Percentiles rank a stretch among this genome's conserved stretches.
These are phyloP conservation scores for Globisporangium orthogonon DNA, from an alignment of 352 stramenopile genomes.

Conservation along the genomic window DNA sequence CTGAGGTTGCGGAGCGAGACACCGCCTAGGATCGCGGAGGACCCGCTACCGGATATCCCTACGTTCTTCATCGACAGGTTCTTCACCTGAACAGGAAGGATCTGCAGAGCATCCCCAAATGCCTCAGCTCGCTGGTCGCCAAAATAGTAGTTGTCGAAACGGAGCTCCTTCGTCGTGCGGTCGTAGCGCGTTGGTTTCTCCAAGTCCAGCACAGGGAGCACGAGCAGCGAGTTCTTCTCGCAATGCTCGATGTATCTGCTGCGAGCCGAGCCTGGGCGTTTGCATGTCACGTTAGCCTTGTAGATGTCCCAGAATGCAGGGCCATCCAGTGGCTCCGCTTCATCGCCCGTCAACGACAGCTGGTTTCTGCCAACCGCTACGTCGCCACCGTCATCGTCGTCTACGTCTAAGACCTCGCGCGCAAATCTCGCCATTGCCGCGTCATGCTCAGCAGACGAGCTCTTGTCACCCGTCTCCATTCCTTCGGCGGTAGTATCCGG, in stretches of 20 bases:
- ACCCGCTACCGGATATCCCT: slow-evolving; percentile 46
- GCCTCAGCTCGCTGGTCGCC: slow-evolving; percentile 58
- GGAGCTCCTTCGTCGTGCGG: slow-evolving; percentile 24
- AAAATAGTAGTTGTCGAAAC: slow-evolving; percentile 76
- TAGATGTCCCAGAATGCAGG: slow-evolving; percentile 57
- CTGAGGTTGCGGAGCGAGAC: slow-evolving; percentile 41
- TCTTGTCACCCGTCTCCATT: not conserved
- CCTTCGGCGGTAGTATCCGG: slow-evolving; percentile 1
- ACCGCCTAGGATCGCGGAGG: slow-evolving; percentile 49
- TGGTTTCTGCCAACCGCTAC: not conserved
- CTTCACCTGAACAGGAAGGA: slow-evolving; percentile 49
- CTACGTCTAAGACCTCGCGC: slow-evolving; percentile 35
- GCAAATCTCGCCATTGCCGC: slow-evolving; percentile 24
- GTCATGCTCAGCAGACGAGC: not conserved
- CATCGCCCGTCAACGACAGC: not conserved
- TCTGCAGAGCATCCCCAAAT: slow-evolving; percentile 46
- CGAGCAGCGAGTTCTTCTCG: slow-evolving; percentile 48
- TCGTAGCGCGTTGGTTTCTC: slow-evolving; percentile 43
- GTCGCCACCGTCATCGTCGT: slow-evolving; percentile 17
- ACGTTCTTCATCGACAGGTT: slow-evolving; percentile 70
- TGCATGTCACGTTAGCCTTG: slow-evolving; percentile 30
- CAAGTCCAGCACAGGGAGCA: slow-evolving; percentile 59
- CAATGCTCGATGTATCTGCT: slow-evolving; percentile 58
- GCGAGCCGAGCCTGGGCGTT: slow-evolving; percentile 39
- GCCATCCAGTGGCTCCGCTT: slow-evolving; percentile 7